These are phyloP conservation scores for Oryza longistaminata DNA, from an alignment of 176 grass and related monocot genomes.

Conservation along the genomic window DNA sequence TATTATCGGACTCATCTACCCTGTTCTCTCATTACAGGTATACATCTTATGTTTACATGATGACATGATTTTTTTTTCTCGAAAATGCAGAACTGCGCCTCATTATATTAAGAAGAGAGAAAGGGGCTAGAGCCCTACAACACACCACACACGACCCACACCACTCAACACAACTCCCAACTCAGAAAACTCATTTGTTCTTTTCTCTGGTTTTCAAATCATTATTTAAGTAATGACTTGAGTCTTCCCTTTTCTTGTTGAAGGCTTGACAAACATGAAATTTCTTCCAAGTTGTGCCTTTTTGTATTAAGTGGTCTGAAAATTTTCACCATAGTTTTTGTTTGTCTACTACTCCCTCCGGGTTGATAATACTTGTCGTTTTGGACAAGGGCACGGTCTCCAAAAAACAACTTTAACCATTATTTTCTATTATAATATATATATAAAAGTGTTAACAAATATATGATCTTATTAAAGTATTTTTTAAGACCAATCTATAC, in stretches of 20 bases:
- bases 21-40: conserved; percentile 93
- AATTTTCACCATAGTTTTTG: background rate
- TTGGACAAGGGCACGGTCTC: too few species aligned
- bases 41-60: conserved; percentile 15
- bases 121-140: too few species aligned
- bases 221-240: background rate
- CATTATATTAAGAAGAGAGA: too few species aligned
- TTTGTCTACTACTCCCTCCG: background rate
- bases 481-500: too few species aligned
- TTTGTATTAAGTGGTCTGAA: background rate
- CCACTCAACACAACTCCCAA: too few species aligned
- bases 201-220: background rate
- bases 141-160: too few species aligned
- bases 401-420: too few species aligned
- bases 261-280: background rate
- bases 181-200: background rate
- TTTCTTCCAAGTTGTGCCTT: background rate
- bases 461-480: too few species aligned
- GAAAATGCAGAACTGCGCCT: too few species aligned
- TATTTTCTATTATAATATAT: too few species aligned
- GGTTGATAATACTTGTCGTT: too few species aligned
- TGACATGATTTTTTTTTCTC: background rate
- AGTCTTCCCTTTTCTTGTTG: background rate
- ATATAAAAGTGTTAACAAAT: too few species aligned
- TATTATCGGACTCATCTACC: conserved; percentile 68